Conservation (phyloP, 345 rosid genomes). For the Salix viminalis region DNA sequence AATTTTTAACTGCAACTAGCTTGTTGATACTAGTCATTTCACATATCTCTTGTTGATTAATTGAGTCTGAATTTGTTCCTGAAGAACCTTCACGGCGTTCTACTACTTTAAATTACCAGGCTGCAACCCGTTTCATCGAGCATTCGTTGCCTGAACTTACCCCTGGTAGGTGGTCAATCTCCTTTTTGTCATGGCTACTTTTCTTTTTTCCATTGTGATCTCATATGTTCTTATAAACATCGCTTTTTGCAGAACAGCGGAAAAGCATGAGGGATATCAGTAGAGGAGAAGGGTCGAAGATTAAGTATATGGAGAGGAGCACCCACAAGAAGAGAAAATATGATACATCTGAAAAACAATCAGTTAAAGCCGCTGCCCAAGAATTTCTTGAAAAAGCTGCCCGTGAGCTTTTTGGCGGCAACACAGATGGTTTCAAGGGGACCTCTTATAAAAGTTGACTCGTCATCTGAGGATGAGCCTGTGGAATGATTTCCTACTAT, state of each 20-base stretch:
- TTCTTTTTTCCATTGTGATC: background rate
- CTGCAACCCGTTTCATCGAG: constrained; percentile 81
- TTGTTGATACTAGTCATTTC: background rate
- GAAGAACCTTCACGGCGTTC: constrained; percentile 76
- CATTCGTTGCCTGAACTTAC: constrained; percentile 90
- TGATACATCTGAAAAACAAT: constrained; percentile 48
- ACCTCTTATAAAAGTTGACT: constrained; percentile 43
- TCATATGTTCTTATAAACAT: constrained; percentile 8
- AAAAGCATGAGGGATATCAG: constrained; percentile 58
- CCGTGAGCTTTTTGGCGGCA: constrained; percentile 63
- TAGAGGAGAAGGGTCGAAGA: constrained; percentile 56
- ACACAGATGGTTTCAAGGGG: constrained; percentile 58
- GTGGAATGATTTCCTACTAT: constrained; percentile 11
- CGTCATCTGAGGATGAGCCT: constrained; percentile 29
- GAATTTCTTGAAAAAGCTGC: constrained; percentile 93
- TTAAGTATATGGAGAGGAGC: constrained; percentile 37
- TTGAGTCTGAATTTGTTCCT: constrained; percentile 15
- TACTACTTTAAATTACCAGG: constrained; percentile 68
- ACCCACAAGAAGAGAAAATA: constrained; percentile 72
- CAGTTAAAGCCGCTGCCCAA: constrained; percentile 70
- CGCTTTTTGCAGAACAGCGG: constrained; percentile 57
- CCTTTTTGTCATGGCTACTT: background rate
- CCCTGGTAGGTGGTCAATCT: constrained; percentile 43
- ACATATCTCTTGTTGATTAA: background rate
- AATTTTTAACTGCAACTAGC: background rate